phyloP scores from a whole-genome alignment of 305 asterid species.

The Fraxinus sp. region DNA sequence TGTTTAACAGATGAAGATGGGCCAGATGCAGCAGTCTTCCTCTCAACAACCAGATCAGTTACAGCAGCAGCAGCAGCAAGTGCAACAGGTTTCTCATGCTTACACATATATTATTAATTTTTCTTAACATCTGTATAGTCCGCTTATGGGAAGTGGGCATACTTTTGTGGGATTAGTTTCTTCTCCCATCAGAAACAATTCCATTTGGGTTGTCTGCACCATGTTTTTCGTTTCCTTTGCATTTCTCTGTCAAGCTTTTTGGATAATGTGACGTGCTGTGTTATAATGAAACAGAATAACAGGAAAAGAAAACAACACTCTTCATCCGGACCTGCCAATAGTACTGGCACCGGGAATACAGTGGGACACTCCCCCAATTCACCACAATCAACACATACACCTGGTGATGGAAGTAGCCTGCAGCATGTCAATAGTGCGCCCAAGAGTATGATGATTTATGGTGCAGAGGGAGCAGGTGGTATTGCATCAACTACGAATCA shows the following conservation, averaged over 20 bases:
- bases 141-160: not conserved
- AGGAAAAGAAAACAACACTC: slow-evolving; percentile 94
- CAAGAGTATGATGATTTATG: slow-evolving; percentile 80
- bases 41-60: slow-evolving; percentile 87
- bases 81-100: slow-evolving; percentile 64
- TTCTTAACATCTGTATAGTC: not conserved
- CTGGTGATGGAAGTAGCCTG: slow-evolving; percentile 90
- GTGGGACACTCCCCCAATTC: slow-evolving; percentile 93
- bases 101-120: slow-evolving; percentile 4
- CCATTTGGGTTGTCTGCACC: not conserved
- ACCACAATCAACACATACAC: slow-evolving; percentile 92
- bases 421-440: slow-evolving; percentile 70
- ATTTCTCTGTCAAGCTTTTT: slow-evolving; percentile 9
- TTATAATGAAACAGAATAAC: slow-evolving; percentile 54
- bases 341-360: slow-evolving; percentile 98
- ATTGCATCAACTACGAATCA: slow-evolving; percentile 90
- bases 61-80: slow-evolving; percentile 63
- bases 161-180: slow-evolving; percentile 2
- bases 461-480: slow-evolving; percentile 85
- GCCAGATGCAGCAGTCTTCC: slow-evolving; percentile 87
- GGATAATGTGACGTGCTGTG: slow-evolving; percentile 8
- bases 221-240: slow-evolving; percentile 1
- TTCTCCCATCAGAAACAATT: slow-evolving; percentile 7
- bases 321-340: slow-evolving; percentile 97
- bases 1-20: slow-evolving; percentile 69